A percentile compares a stretch with the other conserved stretches of the same genome.
These are phyloP conservation scores for Funneliformis geosporum DNA, from an alignment of 192 early-diverging fungal species.

Conservation along the genomic window DNA sequence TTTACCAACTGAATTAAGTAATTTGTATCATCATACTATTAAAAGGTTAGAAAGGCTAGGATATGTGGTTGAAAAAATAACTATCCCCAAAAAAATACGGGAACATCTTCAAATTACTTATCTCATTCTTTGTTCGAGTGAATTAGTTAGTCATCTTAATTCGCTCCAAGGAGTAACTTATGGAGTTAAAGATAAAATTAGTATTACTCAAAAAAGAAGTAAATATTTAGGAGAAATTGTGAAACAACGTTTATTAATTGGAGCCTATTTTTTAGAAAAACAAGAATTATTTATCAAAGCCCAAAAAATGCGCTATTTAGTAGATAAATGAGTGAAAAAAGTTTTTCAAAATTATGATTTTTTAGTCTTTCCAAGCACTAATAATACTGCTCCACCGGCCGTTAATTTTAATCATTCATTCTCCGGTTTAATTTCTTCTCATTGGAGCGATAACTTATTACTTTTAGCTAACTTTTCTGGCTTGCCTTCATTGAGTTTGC, in stretches of 20 bases:
- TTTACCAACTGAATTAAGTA: not conserved
- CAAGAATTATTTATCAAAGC: not conserved
- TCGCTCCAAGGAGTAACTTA: constrained; percentile 30
- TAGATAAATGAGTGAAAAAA: constrained; percentile 1
- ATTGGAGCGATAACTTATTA: constrained; percentile 17
- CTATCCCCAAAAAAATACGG: constrained; percentile 14
- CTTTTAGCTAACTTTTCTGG: constrained; percentile 9
- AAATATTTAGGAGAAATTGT: constrained; percentile 10
- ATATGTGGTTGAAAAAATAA: constrained; percentile 23
- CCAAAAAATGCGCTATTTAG: constrained; percentile 7
- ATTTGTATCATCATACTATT: not conserved
- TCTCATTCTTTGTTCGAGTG: constrained; percentile 26
- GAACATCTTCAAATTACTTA: constrained; percentile 28
- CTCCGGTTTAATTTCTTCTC: not conserved
- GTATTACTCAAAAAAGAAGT: not conserved
- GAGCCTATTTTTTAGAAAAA: not conserved
- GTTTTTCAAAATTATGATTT: constrained; percentile 12
- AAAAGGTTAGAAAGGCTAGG: not conserved
- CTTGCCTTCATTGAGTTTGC: constrained; percentile 8
- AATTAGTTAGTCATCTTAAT: constrained; percentile 32
- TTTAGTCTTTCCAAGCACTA: constrained; percentile 6
- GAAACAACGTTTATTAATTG: constrained; percentile 17
- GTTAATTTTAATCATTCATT: constrained; percentile 7
- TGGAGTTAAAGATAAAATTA: constrained; percentile 12
- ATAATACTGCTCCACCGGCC: not conserved